Conservation (phyloP, 148 eudicot species). For the Fagopyrum homotropicum region DNA sequence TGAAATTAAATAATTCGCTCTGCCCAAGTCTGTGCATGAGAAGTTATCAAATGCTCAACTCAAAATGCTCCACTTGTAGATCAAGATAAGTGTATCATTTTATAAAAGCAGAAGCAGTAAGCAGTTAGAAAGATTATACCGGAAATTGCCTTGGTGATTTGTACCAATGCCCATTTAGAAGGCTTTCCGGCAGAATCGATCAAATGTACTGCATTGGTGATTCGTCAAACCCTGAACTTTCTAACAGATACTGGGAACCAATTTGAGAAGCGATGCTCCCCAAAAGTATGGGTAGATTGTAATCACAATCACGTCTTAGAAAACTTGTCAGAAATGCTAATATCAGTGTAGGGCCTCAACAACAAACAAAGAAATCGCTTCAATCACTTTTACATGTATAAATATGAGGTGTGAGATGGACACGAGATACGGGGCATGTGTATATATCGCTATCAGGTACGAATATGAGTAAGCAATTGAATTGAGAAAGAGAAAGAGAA, state of each 20-base stretch:
- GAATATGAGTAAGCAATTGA: background rate
- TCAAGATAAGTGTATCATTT: too few species aligned
- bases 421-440: too few species aligned
- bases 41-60: too few species aligned
- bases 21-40: too few species aligned
- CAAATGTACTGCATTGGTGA: background rate
- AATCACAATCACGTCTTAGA: background rate
- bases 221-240: background rate
- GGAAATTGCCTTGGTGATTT: too few species aligned
- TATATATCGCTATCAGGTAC: background rate
- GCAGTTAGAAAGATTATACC: too few species aligned
- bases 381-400: background rate
- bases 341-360: background rate
- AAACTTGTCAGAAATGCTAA: background rate
- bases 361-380: background rate
- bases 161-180: background rate
- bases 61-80: too few species aligned
- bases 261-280: background rate
- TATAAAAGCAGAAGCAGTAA: too few species aligned
- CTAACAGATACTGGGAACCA: background rate
- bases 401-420: too few species aligned
- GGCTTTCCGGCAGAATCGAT: background rate
- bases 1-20: too few species aligned
- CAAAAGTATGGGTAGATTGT: background rate
- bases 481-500: background rate